Conservation (phyloP, 169 alveolate species). For the Blepharisma undulans region DNA sequence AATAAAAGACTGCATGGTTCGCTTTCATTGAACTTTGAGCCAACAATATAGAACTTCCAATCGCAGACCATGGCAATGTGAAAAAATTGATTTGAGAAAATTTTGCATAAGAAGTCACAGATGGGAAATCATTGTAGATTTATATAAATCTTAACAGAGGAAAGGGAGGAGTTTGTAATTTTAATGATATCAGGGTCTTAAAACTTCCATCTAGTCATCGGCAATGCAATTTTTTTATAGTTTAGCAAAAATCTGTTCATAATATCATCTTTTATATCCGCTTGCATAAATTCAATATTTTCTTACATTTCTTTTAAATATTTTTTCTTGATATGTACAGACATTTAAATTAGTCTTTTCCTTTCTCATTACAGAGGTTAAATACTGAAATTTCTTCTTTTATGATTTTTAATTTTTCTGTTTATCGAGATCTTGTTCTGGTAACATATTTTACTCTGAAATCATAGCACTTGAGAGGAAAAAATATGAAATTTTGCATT, state of each 20-base stretch:
- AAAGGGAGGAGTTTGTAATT: no score
- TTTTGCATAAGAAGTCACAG: not conserved
- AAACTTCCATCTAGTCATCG: not conserved
- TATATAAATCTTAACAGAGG: not conserved
- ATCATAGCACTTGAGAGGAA: no score
- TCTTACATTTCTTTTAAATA: not conserved
- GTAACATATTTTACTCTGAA: constrained; percentile 56
- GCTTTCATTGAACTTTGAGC: not conserved
- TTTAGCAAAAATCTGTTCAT: not conserved
- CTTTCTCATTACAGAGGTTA: not conserved
- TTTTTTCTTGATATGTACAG: not conserved
- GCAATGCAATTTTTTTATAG: not conserved
- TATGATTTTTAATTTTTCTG: constrained; percentile 35
- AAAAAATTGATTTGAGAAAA: not conserved
- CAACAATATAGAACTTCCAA: not conserved
- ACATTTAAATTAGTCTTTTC: not conserved
- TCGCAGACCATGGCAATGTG: not conserved
- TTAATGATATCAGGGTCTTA: not conserved
- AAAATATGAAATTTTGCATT: constrained; percentile 54
- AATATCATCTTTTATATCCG: not conserved
- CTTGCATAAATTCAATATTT: not conserved
- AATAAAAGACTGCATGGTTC: not conserved
- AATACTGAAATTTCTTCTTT: not conserved
- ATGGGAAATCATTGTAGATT: not conserved
- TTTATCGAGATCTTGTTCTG: constrained; percentile 47